Evolutionary conservation across 163 green algal genomes (phyloP).

Genomic region (Prototheca wickerhamii): DNA sequence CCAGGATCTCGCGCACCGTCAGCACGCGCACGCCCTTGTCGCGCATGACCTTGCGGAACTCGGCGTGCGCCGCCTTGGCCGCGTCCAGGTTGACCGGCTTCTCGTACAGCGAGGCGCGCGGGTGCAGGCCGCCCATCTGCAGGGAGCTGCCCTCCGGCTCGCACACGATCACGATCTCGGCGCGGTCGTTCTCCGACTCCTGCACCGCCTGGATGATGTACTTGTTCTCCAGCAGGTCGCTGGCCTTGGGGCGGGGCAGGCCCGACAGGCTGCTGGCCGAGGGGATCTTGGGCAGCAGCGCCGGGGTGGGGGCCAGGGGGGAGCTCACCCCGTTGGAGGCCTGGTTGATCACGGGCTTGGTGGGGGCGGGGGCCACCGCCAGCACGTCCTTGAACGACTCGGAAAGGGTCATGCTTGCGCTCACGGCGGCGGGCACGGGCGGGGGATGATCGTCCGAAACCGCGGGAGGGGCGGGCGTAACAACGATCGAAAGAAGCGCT

Average conservation of each 20-base stretch:
- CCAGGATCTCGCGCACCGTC: slow-evolving; percentile 85
- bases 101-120: slow-evolving; percentile 86
- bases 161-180: slow-evolving; percentile 69
- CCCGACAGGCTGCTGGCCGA: background rate
- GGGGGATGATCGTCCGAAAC: too few species aligned
- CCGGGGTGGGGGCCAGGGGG: background rate
- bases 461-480: too few species aligned
- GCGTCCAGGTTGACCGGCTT: slow-evolving; percentile 86
- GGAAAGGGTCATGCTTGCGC: slow-evolving; percentile 1
- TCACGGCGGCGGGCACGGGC: too few species aligned
- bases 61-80: slow-evolving; percentile 63
- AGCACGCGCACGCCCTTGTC: slow-evolving; percentile 62
- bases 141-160: slow-evolving; percentile 80
- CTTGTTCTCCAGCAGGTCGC: background rate
- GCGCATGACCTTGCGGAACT: slow-evolving; percentile 67
- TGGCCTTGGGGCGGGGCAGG: background rate
- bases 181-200: slow-evolving; percentile 34
- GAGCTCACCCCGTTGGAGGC: background rate
- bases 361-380: slow-evolving; percentile 10
- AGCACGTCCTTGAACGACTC: slow-evolving; percentile 21
- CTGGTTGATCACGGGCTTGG: slow-evolving; percentile 4
- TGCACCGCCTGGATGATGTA: slow-evolving; percentile 16
- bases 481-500: too few species aligned
- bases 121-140: slow-evolving; percentile 92
- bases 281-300: background rate